Conservation (phyloP, 2,329 filamentous ascomycete genomes). For the Sporothrix dimorphospora region DNA sequence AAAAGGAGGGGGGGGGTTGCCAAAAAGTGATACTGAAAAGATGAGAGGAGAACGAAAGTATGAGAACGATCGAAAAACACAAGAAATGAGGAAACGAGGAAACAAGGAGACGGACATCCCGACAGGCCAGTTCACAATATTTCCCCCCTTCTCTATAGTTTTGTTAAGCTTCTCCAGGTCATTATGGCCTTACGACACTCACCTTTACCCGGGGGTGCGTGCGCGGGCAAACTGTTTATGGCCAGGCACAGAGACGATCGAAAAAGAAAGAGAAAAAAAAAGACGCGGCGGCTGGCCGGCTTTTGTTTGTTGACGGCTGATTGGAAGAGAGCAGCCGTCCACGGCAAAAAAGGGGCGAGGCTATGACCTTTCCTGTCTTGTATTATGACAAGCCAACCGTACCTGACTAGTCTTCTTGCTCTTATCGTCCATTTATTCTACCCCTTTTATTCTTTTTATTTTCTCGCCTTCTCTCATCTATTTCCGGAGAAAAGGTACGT, state of each 20-base stretch:
- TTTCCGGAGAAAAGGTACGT: conserved; percentile 19
- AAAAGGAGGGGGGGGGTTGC: too few relatives aligned
- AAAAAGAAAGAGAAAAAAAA: background rate
- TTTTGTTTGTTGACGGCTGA: background rate
- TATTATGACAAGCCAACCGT: too few relatives aligned
- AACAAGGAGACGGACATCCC: background rate
- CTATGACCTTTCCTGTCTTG: background rate
- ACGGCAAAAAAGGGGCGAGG: background rate
- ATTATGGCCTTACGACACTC: background rate
- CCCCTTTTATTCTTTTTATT: background rate
- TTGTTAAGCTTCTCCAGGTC: background rate
- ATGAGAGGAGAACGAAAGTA: background rate
- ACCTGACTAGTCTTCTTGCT: background rate
- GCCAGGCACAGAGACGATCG: background rate
- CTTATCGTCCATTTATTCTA: background rate
- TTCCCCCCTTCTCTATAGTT: background rate
- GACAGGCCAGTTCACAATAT: background rate
- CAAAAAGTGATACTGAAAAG: too few relatives aligned
- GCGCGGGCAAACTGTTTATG: background rate
- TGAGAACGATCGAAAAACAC: background rate
- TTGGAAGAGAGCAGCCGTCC: background rate
- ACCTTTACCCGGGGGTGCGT: conserved; percentile 17
- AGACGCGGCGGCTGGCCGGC: background rate
- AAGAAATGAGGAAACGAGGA: background rate
- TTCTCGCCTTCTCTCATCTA: background rate